These are phyloP conservation scores for Perilla frutescens DNA, from an alignment of 257 asterid species.

Conservation along the genomic window DNA sequence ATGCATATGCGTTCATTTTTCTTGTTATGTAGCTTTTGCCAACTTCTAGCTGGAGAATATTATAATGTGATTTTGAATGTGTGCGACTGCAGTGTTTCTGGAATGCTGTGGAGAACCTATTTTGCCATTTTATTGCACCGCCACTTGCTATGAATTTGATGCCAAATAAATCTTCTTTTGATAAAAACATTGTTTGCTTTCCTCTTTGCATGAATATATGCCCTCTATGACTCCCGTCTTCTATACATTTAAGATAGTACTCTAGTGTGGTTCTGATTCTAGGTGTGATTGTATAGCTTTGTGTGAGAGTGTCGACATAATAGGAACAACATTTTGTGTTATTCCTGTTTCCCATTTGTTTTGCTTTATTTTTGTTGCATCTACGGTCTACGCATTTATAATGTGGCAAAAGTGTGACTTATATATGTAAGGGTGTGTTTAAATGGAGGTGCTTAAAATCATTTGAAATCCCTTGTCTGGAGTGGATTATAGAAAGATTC, in stretches of 20 bases:
- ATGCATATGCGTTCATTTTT: slow-evolving; percentile 1
- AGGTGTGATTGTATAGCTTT: not conserved
- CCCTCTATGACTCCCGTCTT: not conserved
- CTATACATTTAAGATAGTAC: not conserved
- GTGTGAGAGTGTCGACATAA: not conserved
- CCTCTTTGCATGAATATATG: not conserved
- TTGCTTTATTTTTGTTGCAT: not conserved
- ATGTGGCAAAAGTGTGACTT: not conserved
- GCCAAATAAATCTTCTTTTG: not conserved
- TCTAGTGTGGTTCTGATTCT: not conserved
- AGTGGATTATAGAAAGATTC: not conserved
- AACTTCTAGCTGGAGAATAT: slow-evolving; percentile 5
- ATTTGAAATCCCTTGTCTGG: not conserved
- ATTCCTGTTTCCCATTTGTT: not conserved
- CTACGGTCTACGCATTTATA: too few relatives aligned
- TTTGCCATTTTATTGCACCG: not conserved
- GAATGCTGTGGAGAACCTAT: slow-evolving; percentile 14
- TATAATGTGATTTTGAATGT: not conserved
- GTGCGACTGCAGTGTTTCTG: not conserved
- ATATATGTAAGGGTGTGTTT: not conserved
- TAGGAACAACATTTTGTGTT: not conserved
- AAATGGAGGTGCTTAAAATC: not conserved
- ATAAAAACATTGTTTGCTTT: not conserved
- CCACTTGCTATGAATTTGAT: slow-evolving; percentile 3
- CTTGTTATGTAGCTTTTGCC: not conserved